Evolutionary conservation across 2,329 filamentous ascomycete species (phyloP).

Genomic region (Colletotrichum costaricense): DNA sequence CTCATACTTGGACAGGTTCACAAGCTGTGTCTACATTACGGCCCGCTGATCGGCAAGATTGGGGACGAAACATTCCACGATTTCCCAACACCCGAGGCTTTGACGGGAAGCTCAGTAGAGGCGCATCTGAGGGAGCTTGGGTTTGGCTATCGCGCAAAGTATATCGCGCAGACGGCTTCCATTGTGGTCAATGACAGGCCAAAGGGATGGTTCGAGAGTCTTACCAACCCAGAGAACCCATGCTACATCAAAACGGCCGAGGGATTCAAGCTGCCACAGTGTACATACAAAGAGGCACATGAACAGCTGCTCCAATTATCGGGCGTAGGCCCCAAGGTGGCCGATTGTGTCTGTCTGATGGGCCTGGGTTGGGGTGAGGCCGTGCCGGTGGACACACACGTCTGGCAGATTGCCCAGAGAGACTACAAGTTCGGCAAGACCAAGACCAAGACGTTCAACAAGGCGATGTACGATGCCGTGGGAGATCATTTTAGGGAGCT

Average conservation of each 20-base stretch:
- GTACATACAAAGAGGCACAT: constrained; percentile 83
- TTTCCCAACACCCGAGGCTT: constrained; percentile 80
- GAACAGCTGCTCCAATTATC: constrained; percentile 81
- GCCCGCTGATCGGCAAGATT: constrained; percentile 77
- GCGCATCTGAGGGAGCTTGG: constrained; percentile 82
- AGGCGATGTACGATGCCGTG: constrained; percentile 88
- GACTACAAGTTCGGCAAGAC: constrained; percentile 92
- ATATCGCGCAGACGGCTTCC: constrained; percentile 86
- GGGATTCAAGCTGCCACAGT: constrained; percentile 59
- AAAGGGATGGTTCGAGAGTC: constrained; percentile 77
- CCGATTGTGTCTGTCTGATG: constrained; percentile 97
- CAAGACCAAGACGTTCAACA: constrained; percentile 87
- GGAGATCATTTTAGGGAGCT: constrained; percentile 89
- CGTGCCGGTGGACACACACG: constrained; percentile 96
- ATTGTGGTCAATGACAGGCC: constrained; percentile 77
- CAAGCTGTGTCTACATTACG: constrained; percentile 90
- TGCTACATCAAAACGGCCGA: constrained; percentile 57
- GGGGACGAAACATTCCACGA: constrained; percentile 83
- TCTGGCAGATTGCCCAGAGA: constrained; percentile 97
- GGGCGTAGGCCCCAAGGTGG: constrained; percentile 95
- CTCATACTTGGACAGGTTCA: constrained; percentile 65
- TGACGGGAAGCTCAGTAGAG: constrained; percentile 83
- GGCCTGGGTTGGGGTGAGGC: constrained; percentile 95
- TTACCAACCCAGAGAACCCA: constrained; percentile 82
- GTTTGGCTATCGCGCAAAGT: constrained; percentile 95